Conservation (phyloP, 2,329 filamentous ascomycete genomes). For the Orbilia oligospora region DNA sequence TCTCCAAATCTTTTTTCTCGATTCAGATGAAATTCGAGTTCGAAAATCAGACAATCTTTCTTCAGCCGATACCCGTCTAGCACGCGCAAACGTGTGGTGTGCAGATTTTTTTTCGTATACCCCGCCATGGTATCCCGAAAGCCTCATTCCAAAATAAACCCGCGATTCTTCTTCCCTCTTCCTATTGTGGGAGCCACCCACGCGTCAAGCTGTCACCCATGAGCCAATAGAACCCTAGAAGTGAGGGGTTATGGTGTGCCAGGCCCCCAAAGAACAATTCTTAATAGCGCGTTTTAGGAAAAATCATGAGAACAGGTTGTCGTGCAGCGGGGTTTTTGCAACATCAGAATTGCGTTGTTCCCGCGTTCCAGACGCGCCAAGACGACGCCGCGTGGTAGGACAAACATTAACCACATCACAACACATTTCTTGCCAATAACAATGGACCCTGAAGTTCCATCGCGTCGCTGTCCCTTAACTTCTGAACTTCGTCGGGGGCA, state of each 20-base stretch:
- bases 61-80: neutral
- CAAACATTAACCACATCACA: constrained; percentile 39
- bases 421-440: constrained; percentile 5
- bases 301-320: constrained; percentile 32
- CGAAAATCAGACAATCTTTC: neutral
- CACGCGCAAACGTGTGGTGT: constrained; percentile 21
- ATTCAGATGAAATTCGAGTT: constrained; percentile 26
- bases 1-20: constrained; percentile 30
- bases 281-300: constrained; percentile 47
- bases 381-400: constrained; percentile 2
- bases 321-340: constrained; percentile 41
- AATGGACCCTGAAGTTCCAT: constrained; percentile 41
- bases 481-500: constrained; percentile 29
- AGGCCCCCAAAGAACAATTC: neutral
- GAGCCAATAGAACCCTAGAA: constrained; percentile 8
- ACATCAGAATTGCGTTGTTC: constrained; percentile 19
- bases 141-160: constrained; percentile 27
- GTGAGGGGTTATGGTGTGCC: constrained; percentile 18
- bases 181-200: constrained; percentile 30
- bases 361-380: constrained; percentile 22
- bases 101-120: constrained; percentile 33
- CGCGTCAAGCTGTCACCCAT: constrained; percentile 47
- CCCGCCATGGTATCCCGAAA: constrained; percentile 37
- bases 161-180: no score
- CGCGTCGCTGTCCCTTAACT: constrained; percentile 27